Percentiles rank a stretch among this genome's conserved stretches.
Conservation (phyloP, 495 filamentous ascomycete species). For the Oleoguttula mirabilis region DNA sequence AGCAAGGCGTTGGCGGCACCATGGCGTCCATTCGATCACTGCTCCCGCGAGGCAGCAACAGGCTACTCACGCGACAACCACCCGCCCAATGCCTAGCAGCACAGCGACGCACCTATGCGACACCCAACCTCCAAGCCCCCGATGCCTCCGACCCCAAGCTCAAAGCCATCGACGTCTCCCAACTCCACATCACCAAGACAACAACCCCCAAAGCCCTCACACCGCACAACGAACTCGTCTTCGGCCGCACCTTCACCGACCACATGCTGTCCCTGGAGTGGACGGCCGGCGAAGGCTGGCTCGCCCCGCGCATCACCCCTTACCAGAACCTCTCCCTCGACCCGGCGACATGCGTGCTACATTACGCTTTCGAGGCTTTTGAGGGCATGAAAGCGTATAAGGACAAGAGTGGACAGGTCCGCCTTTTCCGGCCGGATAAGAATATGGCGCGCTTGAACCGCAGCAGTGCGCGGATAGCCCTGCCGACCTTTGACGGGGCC, state of each 20-base stretch:
- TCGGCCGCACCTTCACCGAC: conserved; percentile 81
- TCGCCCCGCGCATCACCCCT: conserved; percentile 64
- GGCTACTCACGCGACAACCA: no score
- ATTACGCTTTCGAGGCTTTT: conserved; percentile 95
- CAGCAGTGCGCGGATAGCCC: conserved; percentile 76
- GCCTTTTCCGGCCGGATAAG: conserved; percentile 87
- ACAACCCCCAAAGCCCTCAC: conserved; percentile 59
- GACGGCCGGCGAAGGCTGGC: conserved; percentile 73
- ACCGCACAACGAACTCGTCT: conserved; percentile 68
- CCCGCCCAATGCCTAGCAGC: no score
- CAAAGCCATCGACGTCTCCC: conserved; percentile 59
- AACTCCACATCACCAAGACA: conserved; percentile 61
- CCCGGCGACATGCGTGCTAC: conserved; percentile 92
- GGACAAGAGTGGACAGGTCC: conserved; percentile 57
- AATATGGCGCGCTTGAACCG: conserved; percentile 93
- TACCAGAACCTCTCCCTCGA: conserved; percentile 97
- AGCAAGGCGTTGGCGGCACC: no score
- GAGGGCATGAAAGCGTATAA: conserved; percentile 99
- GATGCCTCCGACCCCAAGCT: conserved; percentile 38
- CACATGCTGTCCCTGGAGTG: conserved; percentile 94
- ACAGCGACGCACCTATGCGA: no score
- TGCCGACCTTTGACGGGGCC: conserved; percentile 65
- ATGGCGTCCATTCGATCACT: no score
- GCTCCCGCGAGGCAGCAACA: no score
- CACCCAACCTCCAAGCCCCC: conserved; percentile 15